Conservation (phyloP, 2,329 filamentous ascomycete species). For the Rhytidhysteron rufulum region DNA sequence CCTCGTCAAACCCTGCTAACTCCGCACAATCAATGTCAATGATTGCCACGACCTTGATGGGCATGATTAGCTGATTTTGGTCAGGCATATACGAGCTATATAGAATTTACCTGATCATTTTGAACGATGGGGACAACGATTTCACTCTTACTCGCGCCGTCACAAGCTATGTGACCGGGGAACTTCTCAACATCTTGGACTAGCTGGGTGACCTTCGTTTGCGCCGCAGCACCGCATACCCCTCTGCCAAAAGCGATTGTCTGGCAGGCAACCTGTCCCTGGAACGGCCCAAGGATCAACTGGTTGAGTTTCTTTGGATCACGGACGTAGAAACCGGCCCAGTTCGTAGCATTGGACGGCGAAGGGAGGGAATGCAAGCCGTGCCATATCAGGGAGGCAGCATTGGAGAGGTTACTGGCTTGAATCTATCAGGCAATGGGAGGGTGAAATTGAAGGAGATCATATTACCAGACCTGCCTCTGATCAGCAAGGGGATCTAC, state of each 20-base stretch:
- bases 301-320: slow-evolving; percentile 48
- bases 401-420: slow-evolving; percentile 69
- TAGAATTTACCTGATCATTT: slow-evolving; percentile 41
- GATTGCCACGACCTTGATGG: slow-evolving; percentile 60
- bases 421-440: not conserved
- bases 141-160: slow-evolving; percentile 71
- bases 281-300: slow-evolving; percentile 75
- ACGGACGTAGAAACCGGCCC: slow-evolving; percentile 75
- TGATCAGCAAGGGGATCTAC: no score
- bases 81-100: slow-evolving; percentile 1
- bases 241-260: slow-evolving; percentile 69
- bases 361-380: slow-evolving; percentile 68
- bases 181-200: slow-evolving; percentile 67
- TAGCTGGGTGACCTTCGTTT: slow-evolving; percentile 59
- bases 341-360: slow-evolving; percentile 68
- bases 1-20: slow-evolving; percentile 62
- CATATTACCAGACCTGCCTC: slow-evolving; percentile 14
- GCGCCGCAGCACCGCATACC: slow-evolving; percentile 70
- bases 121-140: slow-evolving; percentile 72
- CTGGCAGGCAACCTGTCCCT: slow-evolving; percentile 75
- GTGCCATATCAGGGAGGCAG: slow-evolving; percentile 74
- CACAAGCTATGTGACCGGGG: slow-evolving; percentile 78
- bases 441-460: not conserved
- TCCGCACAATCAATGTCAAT: slow-evolving; percentile 77
- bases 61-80: not conserved